Base-by-base conservation (phyloP, 2,329 filamentous ascomycete genomes). In the Cryphonectria nitschkei region DNA sequence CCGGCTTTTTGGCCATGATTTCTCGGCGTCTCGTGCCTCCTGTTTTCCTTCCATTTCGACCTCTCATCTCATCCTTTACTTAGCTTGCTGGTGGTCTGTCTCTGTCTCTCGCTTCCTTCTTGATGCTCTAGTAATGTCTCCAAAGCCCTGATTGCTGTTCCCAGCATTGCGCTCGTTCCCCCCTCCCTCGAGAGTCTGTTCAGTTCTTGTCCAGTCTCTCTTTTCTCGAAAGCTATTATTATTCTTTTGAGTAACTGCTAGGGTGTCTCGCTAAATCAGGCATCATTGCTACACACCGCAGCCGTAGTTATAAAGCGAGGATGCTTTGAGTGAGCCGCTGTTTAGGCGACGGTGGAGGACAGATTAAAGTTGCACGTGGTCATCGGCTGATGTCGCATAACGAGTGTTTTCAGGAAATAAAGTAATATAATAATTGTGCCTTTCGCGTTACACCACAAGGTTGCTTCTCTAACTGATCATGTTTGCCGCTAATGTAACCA, bases 401-500 rank as follows among this genome's bases (percentile, higher is more conserved):
- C n/a, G 34, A n/a, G 32, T 37, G 43, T 62, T 62, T 22, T 62
- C 60, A 50, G 60, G 60, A 13, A 26, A 7, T 62, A 22, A 62
- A 62, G 34, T 62, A 62, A 26, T 62, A 62, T 62, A 43, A 62
- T 37, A 62, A 62, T 62, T 5, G 34, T 62, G 60, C 60, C 34
- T 62, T 62, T 62, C 60, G 34, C 60, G 19, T 62, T 62, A 39
- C 34, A 62, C 34, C 41, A 41, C 16, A 62, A 41, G 32, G 19
- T 39, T 62, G 34, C 37, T 62, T 62, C 46, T 50, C 60, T 68
- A 68, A 68, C 8, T 62, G 58, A 73, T 67, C 68, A 70, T 61
- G 34, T 67, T 66, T 46, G 68, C 68, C 46, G 63, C 63, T 26
- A 70, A 64, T 26, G 68, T 70, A 39, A 70, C 68, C 37, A 70